Evolutionary conservation across 23 red algal genomes (phyloP).

Genomic region (Gracilaria vermiculophylla): DNA sequence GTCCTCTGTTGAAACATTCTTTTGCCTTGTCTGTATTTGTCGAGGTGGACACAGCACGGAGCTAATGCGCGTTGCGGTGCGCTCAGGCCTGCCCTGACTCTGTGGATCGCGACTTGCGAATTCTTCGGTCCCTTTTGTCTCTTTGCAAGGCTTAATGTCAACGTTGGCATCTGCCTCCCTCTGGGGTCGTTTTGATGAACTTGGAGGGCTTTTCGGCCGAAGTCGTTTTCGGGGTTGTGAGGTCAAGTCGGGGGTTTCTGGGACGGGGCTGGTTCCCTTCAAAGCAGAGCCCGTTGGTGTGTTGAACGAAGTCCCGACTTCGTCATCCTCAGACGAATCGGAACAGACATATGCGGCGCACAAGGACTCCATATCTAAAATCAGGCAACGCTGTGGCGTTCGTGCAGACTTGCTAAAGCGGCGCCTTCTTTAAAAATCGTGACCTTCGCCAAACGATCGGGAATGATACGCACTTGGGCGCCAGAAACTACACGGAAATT

Average conservation of each 20-base stretch:
- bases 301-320: neutral
- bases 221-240: neutral
- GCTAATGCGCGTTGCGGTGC: neutral
- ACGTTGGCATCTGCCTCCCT: neutral
- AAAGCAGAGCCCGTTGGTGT: neutral
- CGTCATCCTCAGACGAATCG: conserved; percentile 12
- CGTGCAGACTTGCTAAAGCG: no score
- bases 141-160: neutral
- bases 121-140: neutral
- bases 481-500: no score
- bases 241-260: neutral
- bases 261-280: neutral
- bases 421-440: no score
- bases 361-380: neutral
- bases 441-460: no score
- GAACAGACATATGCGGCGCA: neutral
- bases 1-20: conserved; percentile 43
- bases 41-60: conserved; percentile 1
- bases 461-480: no score
- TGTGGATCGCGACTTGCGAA: neutral
- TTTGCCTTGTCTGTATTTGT: conserved; percentile 26
- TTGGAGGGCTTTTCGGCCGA: neutral
- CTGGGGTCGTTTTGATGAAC: neutral
- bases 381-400: neutral
- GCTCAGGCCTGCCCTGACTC: neutral